Base-by-base conservation (phyloP, 129 eudicot genomes). In the Lactuca saligna region DNA sequence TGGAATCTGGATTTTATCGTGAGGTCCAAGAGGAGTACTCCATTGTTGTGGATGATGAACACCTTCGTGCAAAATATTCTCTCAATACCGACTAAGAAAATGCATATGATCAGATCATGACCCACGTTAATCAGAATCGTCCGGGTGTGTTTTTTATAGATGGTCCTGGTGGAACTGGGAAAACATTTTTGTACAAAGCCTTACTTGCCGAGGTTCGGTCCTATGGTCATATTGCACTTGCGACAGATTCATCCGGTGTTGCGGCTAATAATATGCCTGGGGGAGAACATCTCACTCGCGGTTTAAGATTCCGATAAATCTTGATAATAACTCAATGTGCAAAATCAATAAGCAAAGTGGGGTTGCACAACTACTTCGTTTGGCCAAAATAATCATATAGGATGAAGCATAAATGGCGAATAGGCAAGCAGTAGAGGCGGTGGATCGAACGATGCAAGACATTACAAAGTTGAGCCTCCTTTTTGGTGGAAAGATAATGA, bases 281-380 rank as follows among this genome's bases (percentile, higher is more conserved):
- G 49, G 13, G 17, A 61, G 65, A 61, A 61, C 6, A 8, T 3
- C 32, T 15, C 65, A 61, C 65, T 34, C 14, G 0, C 8, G 14
- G 8, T 37, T 61, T 29, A 61, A 61, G 31, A 61, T 61, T 61
- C 49, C 7, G 1, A n/a, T 61, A 7, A 34, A n/a, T 4, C 31
- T 61, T 61, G 1, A 35, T 35, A 61, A 61, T 15, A 61, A 61
- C 20, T 61, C 32, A 5, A 7, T 14, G 48, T 61, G 48, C 49
- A 61, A 35, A 6, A 61, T 34, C 8, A 61, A 61, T 34, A n/a
- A 61, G 37, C 65, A 61, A 35, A 61, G 29, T 6, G 65, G 65
- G 6, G 31, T 1, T 8, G 29, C 48, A 35, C 13, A 61, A 61
- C 5, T 61, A 3, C 4, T 35, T 15, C 8, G 6, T 3, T 15